These are phyloP conservation scores for Coleophoma eucalyptorum DNA, from an alignment of 2,329 filamentous ascomycete genomes.

Conservation along the genomic window DNA sequence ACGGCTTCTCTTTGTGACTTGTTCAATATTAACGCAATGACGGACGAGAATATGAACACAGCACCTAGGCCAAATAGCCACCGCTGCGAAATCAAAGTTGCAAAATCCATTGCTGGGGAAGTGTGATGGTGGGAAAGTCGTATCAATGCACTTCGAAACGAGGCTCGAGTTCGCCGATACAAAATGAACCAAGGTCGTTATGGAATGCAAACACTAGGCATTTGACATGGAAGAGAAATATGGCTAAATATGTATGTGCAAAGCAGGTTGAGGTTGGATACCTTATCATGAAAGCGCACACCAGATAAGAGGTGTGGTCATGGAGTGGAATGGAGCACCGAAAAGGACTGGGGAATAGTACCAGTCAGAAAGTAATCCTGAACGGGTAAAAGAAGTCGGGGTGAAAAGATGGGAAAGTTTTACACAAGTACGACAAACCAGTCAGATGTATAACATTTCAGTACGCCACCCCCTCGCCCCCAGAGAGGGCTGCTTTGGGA, in stretches of 20 bases:
- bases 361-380: background rate
- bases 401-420: background rate
- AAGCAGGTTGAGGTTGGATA: background rate
- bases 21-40: conserved; percentile 12
- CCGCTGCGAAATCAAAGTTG: conserved; percentile 9
- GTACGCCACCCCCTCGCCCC: background rate
- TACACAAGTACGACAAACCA: background rate
- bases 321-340: background rate
- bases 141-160: background rate
- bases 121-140: background rate
- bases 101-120: conserved; percentile 11
- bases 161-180: too few relatives aligned
- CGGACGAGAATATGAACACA: conserved; percentile 15
- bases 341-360: background rate
- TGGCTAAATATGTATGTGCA: background rate
- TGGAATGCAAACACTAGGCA: too few relatives aligned
- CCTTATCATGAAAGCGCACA: background rate
- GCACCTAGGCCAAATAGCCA: conserved; percentile 22
- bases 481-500: background rate
- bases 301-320: background rate
- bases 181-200: too few relatives aligned
- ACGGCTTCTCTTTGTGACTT: conserved; percentile 19
- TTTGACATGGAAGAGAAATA: background rate
- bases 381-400: background rate
- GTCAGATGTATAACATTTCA: background rate